Percentiles rank a stretch among this genome's conserved stretches.
Conservation (phyloP, 345 rosid species). For the Linum lewisii region DNA sequence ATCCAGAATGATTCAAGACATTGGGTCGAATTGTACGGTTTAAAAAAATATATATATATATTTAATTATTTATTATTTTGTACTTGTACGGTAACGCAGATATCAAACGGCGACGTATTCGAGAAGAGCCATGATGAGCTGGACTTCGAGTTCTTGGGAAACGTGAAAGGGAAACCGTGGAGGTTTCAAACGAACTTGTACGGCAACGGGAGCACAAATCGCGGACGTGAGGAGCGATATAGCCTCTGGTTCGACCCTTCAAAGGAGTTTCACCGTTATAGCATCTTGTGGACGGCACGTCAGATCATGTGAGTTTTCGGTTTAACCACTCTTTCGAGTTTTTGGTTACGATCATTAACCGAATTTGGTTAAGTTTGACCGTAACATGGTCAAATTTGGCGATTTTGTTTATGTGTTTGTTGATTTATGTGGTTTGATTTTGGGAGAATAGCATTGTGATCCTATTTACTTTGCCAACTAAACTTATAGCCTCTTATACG, state of each 20-base stretch:
- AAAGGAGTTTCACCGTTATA: slow-evolving; percentile 69
- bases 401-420: background rate
- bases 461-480: no score
- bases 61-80: no score
- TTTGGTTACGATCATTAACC: background rate
- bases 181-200: slow-evolving; percentile 88
- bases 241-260: slow-evolving; percentile 92
- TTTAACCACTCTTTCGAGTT: background rate
- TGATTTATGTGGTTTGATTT: no score
- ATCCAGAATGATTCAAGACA: no score
- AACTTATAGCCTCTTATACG: no score
- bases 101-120: slow-evolving; percentile 76
- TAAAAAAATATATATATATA: no score
- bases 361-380: no score
- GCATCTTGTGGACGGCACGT: slow-evolving; percentile 78
- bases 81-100: slow-evolving; percentile 21
- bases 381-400: background rate
- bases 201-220: slow-evolving; percentile 76
- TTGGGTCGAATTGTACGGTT: background rate
- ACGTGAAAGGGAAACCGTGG: slow-evolving; percentile 77
- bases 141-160: slow-evolving; percentile 92
- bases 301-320: slow-evolving; percentile 53
- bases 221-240: slow-evolving; percentile 93
- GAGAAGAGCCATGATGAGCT: slow-evolving; percentile 80
- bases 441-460: no score